Percentiles rank a stretch among this genome's conserved stretches.
These are phyloP conservation scores for Thielaviopsis cerberus DNA, from an alignment of 2,329 filamentous ascomycete species.

Conservation along the genomic window DNA sequence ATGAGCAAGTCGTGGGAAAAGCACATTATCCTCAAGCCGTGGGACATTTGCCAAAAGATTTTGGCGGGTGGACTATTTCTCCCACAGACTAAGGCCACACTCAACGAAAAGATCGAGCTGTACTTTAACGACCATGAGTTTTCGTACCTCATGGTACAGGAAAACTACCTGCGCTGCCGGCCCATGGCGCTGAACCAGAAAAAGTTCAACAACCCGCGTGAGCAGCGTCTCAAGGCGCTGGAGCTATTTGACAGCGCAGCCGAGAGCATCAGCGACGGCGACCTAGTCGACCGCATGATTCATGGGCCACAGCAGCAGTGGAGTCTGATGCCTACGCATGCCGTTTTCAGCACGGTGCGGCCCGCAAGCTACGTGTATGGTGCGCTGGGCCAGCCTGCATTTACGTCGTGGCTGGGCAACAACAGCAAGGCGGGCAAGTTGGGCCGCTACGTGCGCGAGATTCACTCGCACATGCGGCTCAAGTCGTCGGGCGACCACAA, in stretches of 20 bases:
- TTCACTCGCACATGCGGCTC: conserved; percentile 92
- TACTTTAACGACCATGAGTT: conserved; percentile 99
- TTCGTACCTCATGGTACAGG: conserved; percentile 91
- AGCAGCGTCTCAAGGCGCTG: conserved; percentile 62
- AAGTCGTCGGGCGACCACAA: conserved; percentile 77
- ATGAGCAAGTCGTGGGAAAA: conserved; percentile 99
- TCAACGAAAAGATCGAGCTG: conserved; percentile 95
- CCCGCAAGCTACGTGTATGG: conserved; percentile 78
- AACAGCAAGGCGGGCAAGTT: conserved; percentile 75
- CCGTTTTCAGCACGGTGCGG: conserved; percentile 82
- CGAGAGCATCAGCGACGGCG: conserved; percentile 91
- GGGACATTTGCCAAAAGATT: conserved; percentile 93
- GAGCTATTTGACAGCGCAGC: conserved; percentile 77
- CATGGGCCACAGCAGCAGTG: conserved; percentile 96
- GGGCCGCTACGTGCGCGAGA: conserved; percentile 68
- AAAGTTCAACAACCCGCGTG: conserved; percentile 38
- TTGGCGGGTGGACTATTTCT: conserved; percentile 75
- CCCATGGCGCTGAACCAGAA: conserved; percentile 44
- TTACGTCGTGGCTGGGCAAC: conserved; percentile 86
- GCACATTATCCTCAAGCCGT: conserved; percentile 86
- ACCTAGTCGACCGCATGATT: conserved; percentile 93
- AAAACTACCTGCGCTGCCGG: conserved; percentile 81
- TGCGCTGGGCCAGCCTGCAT: conserved; percentile 53
- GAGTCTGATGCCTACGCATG: conserved; percentile 94
- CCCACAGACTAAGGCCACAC: conserved; percentile 59